Base-by-base conservation (phyloP, 2,329 filamentous ascomycete species). In the Botrytis squamosa region DNA sequence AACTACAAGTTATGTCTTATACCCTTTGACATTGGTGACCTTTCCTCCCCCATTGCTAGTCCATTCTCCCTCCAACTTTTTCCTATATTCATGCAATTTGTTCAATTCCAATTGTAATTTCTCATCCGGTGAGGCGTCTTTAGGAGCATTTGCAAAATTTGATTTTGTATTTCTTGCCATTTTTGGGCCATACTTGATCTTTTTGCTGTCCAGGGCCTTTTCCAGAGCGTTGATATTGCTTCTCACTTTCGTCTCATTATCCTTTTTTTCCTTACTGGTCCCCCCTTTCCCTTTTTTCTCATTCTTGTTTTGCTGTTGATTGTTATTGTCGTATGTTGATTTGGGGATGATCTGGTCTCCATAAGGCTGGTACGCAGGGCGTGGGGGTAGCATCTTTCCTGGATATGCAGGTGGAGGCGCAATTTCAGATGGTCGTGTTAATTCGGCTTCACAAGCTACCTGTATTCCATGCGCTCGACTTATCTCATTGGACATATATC, bases 321-420 rank as follows among this genome's bases (percentile, higher is more conserved):
- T n/a, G 20, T 29, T 33, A 40, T 70, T 70, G 22, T 12, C 63
- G 40, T 38, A 29, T 44, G 59, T 44, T 16, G 29, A 12, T 33
- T 38, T 67, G 9, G 70, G 70, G 7, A 71, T 55, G 10, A 36
- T 57, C 46, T 42, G 52, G 14, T 46, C 25, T 20, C 71, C 71
- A 69, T 73, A 69, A 36, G 71, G 71, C n/a, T 40, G 60, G n/a
- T 69, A 73, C 2, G 42, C 40, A 10, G 65, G 64, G 2, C 40
- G 38, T 1, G 63, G 64, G 12, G 64, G 71, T 38, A 73, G 25
- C 20, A 22, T 49, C n/a, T 60, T 69, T 18, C 71, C 74, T 42
- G 72, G 72, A 18, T 49, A 71, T 65, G 74, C 68, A 65, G 71
- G 68, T n/a, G 70, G 55, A 14, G 75, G 52, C 29, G 73, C 60